Evolutionary conservation across 805 yeast species (phyloP).

Genomic region (Kodamaea neixiangensis): DNA sequence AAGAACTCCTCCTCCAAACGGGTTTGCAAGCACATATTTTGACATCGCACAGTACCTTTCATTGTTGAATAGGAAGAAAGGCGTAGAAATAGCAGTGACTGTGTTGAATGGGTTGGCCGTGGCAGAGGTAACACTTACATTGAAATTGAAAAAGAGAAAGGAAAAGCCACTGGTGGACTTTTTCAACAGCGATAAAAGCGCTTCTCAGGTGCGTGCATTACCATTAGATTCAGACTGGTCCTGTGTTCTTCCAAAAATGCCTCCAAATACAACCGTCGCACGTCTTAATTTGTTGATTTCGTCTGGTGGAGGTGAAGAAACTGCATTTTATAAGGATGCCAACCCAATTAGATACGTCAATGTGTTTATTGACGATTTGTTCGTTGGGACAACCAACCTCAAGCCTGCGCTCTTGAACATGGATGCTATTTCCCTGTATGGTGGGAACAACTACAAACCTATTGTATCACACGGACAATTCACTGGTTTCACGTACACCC

Average conservation of each 20-base stretch:
- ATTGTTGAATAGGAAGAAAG: constrained; percentile 5
- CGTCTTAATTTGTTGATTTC: constrained; percentile 28
- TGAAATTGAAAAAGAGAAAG: constrained; percentile 6
- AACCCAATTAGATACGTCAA: constrained; percentile 24
- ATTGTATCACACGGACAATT: constrained; percentile 29
- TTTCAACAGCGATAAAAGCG: constrained; percentile 8
- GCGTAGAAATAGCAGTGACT: constrained; percentile 1
- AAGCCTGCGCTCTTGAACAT: constrained; percentile 31
- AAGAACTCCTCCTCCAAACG: constrained; percentile 5
- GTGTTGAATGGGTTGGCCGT: constrained; percentile 6
- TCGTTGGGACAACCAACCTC: constrained; percentile 25
- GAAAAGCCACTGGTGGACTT: constrained; percentile 10
- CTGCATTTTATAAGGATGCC: constrained; percentile 21
- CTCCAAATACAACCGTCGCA: constrained; percentile 24
- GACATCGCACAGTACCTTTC: constrained; percentile 6
- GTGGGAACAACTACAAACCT: constrained; percentile 22
- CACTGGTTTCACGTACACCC: constrained; percentile 27
- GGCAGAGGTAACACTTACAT: constrained; percentile 2
- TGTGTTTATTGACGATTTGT: constrained; percentile 23
- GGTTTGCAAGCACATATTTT: constrained; percentile 4
- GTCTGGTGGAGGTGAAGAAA: constrained; percentile 27
- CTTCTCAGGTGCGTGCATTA: neutral
- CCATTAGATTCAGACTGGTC: constrained; percentile 4
- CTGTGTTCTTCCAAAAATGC: constrained; percentile 1
- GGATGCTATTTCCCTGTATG: constrained; percentile 19